Base-by-base conservation (phyloP, 2,329 filamentous ascomycete species). In the Botrytis fabae region DNA sequence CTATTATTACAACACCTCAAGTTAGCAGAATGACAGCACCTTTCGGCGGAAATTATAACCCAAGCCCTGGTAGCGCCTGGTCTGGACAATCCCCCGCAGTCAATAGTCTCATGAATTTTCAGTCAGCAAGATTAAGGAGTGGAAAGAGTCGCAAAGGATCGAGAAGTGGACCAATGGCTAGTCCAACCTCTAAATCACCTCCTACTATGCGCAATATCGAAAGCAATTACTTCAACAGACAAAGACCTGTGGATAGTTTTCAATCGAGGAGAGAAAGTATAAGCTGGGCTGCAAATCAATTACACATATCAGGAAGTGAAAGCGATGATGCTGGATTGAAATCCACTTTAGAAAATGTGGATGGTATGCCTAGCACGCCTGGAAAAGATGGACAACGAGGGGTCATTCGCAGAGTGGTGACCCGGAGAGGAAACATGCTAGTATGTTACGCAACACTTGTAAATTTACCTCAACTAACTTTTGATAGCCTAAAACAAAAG, bases 401-500 rank as follows among this genome's bases (percentile, higher is more conserved):
- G 73, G 94, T 97, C 25, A 92, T 97, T 75, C 89, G 93, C 75
- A 88, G 95, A 75, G 89, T 91, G 1, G 95, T 98, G 10, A 97
- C 94, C 10, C 88, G 96, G 69, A 89, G 95, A 74, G 93, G 95
- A 12, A 99, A 97, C 82, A 86, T 99, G 75, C 83, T 99, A 80
- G 93, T 96, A 86, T 81, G 91, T 84, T 42, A 57, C 61, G 8
- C 22, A 25, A 32, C 42, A 48, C 25, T n/a, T 46, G 51, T 35
- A 16, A 35, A 22, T 18, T 57, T 48, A 54, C 16, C 25, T 32
- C 46, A 46, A 74, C 81, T 85, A 76, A 85, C 76, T 68, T 10
- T 20, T 48, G 20, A 20, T 77, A 97, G 93, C 96, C 97, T 20
- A 99, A 98, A 85, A 96, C 95, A 0, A 97, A 97, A 83, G 94